These are phyloP conservation scores for Dactylonectria estremocensis DNA, from an alignment of 2,329 filamentous ascomycete genomes.

Conservation along the genomic window DNA sequence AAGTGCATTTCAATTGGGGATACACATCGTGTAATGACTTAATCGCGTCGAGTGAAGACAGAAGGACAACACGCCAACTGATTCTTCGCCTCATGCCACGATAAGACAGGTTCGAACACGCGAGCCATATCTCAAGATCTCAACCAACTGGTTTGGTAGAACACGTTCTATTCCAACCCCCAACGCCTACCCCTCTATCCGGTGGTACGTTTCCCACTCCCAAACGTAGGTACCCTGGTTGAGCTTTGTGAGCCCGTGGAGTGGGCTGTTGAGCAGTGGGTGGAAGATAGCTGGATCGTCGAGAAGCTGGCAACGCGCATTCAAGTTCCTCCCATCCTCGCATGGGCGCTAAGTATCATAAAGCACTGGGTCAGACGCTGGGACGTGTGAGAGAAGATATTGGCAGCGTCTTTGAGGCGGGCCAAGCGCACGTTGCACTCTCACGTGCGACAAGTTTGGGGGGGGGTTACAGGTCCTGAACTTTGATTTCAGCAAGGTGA, in stretches of 20 bases:
- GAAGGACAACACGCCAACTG: too few relatives aligned
- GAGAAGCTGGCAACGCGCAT: constrained; percentile 2
- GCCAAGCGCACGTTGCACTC: constrained; percentile 1
- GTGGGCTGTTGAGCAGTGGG: background rate
- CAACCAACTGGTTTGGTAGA: too few relatives aligned
- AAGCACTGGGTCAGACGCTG: constrained; percentile 8
- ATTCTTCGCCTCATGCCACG: too few relatives aligned
- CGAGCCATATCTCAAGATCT: too few relatives aligned
- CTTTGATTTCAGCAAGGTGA: constrained; percentile 6
- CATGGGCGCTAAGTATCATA: constrained; percentile 7
- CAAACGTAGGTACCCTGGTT: background rate
- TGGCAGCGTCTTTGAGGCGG: background rate
- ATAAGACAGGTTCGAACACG: too few relatives aligned
- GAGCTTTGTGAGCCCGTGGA: background rate
- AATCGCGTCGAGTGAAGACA: too few relatives aligned
- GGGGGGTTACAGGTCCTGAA: background rate
- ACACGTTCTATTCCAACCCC: too few relatives aligned
- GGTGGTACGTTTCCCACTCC: background rate
- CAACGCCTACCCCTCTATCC: constrained; percentile 6
- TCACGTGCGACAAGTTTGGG: background rate
- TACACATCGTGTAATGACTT: too few relatives aligned
- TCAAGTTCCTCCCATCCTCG: constrained; percentile 5
- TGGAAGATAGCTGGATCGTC: background rate
- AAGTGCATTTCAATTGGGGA: too few relatives aligned
- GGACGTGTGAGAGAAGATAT: background rate